Evolutionary conservation across 2,329 filamentous ascomycete species (phyloP), one percentile per base, ranked within the genome.

Genomic region (Penicillium sp.): DNA sequence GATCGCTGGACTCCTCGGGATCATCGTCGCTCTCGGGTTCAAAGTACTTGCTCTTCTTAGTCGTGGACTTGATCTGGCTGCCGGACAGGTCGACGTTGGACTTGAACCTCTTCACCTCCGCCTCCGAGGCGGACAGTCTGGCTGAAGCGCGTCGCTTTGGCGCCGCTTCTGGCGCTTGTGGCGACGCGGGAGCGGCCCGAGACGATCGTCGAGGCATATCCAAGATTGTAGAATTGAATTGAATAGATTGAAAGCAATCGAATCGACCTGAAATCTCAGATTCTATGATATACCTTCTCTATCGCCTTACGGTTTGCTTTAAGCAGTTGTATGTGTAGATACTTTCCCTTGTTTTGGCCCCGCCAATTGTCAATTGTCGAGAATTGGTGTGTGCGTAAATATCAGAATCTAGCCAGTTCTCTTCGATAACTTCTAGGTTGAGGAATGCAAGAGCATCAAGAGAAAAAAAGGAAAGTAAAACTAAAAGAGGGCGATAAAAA

Each of bases 1-100:
- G 89, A 70, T 91, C 89, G 62, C 86, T 91, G 33, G 69, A 70
- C 18, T 68, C 69, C 21, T 71, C 68, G 8, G 68, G 58, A 19
- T 67, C 67, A 18, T 71, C 70, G 5, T 71, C 67, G 21, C 71
- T 68, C 39, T 72, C 71, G n/a, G 73, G 67, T 46, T 75, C 66
- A 55, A 83, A 83, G 62, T 82, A 81, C 62, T 77, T 79, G 70
- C 80, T 82, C 64, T 77, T 80, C 55, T 73, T 80, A 5, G 77
- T 66, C 10, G 79, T 80, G 11, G 71, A 64, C 55, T 66, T 74
- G 14, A 61, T 58, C 23, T 51, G 52, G 29, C 52, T 48, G 43
- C 56, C 44, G n/a, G 53, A 19, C 42, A 64, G 51, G 28, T 55
- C 48, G 45, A 49, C 37, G 46, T 65, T 65, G 43, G 63, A 64